Evolutionary conservation across 345 rosid genomes (phyloP), one percentile per base, ranked within the genome.

Genomic region (Dipteronia dyeriana): DNA sequence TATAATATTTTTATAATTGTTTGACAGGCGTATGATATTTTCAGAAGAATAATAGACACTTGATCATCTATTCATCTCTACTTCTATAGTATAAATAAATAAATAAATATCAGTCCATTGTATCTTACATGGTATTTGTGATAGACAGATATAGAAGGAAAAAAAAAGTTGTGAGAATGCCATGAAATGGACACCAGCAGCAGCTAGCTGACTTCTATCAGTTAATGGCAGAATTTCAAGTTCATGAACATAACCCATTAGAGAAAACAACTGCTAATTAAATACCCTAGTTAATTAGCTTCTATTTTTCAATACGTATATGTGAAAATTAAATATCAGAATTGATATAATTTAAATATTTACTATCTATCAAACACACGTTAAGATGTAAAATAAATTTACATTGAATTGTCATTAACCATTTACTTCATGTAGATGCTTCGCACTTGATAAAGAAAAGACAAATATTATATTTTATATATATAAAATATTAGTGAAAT

Each of bases 1-100:
- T 78, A 79, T 78, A 76, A 73, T 65, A 9, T 1, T 54, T 71
- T 68, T 77, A 77, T 77, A 63, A 20, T 51, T 66, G 66, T 80
- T 87, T 83, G 85, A 82, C 85, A 45, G 69, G 9, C 41, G 68
- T 69, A 78, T 77, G 13, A 78, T 77, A 19, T 56, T 67, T 64
- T 17, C 7, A 38, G 79, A 75, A 74, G 25, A 20, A 49, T 41
- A 69, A 12, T 66, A 1, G 73, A 62, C 16, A 68, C 23, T 26
- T 71, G 10, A 20, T 19, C 19, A 57, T 19, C 23, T 17, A 17
- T 34, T 34, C 0, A 34, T 34, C 38, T 34, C 47, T 54, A n/a
- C 49, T 9, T 59, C 8, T 31, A 53, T 16, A 34, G 20, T 64
- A 64, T 64, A 64, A 26, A 64, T 64, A 17, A 14, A 53, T 16